These are phyloP conservation scores for Mortierella antarctica DNA, from an alignment of 192 early-diverging fungal species.

Conservation along the genomic window DNA sequence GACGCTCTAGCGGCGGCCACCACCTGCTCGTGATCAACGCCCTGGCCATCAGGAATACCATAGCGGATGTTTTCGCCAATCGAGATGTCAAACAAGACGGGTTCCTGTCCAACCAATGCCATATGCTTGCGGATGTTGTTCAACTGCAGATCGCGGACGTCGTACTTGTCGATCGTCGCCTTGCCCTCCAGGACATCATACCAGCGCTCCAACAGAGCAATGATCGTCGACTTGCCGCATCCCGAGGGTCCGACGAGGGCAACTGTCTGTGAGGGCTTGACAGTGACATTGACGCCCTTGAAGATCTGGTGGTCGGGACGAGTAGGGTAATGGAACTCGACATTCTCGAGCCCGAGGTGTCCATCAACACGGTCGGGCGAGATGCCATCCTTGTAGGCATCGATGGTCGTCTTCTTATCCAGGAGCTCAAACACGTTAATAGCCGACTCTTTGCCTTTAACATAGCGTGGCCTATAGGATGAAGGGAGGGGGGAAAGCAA, in stretches of 20 bases:
- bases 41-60: constrained; percentile 59
- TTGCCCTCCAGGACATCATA: constrained; percentile 61
- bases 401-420: constrained; percentile 76
- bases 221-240: constrained; percentile 75
- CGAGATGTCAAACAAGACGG: constrained; percentile 68
- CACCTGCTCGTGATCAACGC: constrained; percentile 57
- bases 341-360: constrained; percentile 61
- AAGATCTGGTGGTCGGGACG: constrained; percentile 66
- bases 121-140: constrained; percentile 70
- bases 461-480: constrained; percentile 61
- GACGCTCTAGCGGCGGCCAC: constrained; percentile 61
- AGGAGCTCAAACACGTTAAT: constrained; percentile 76
- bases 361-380: constrained; percentile 56
- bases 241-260: constrained; percentile 88
- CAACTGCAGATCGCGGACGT: constrained; percentile 71
- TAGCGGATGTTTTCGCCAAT: constrained; percentile 71
- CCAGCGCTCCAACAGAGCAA: constrained; percentile 55
- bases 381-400: constrained; percentile 64
- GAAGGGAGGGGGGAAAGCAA: constrained; percentile 67
- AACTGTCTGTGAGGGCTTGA: constrained; percentile 73
- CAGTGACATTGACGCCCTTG: constrained; percentile 60
- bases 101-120: constrained; percentile 81
- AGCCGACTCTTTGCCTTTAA: constrained; percentile 75
- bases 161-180: constrained; percentile 69
- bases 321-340: constrained; percentile 74